phyloP scores from a whole-genome alignment of 2,329 filamentous ascomycete genomes.

The Monosporascus sp. region DNA sequence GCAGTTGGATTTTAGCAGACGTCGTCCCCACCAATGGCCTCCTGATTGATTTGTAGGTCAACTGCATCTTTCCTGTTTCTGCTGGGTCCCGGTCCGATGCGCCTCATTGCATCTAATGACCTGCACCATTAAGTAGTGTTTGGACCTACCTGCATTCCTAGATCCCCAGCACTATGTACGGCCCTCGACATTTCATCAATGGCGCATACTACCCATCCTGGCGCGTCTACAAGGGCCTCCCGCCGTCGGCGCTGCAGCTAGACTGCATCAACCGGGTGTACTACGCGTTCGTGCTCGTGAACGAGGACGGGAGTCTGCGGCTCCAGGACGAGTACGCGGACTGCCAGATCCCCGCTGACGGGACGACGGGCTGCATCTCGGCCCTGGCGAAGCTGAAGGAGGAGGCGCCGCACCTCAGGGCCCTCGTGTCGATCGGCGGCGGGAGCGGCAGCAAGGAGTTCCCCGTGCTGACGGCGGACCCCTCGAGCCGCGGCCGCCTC shows the following conservation, averaged over 20 bases:
- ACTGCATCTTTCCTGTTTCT: too few species aligned
- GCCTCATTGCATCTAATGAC: too few species aligned
- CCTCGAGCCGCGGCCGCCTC: conserved; percentile 44
- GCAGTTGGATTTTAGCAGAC: too few species aligned
- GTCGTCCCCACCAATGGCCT: too few species aligned
- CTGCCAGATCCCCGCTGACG: conserved; percentile 53
- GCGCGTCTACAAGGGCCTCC: conserved; percentile 48
- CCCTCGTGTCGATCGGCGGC: conserved; percentile 61
- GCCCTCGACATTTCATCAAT: conserved; percentile 33
- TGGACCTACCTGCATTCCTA: too few species aligned
- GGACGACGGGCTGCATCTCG: conserved; percentile 52
- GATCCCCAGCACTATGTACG: conserved; percentile 3
- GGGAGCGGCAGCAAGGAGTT: conserved; percentile 58
- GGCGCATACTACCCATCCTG: conserved; percentile 57
- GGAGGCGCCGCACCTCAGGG: conserved; percentile 49
- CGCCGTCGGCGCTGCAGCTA: conserved; percentile 48
- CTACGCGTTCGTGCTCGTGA: conserved; percentile 51
- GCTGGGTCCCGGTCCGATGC: too few species aligned
- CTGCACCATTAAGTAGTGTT: too few species aligned
- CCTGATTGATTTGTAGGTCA: too few species aligned
- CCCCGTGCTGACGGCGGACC: conserved; percentile 46
- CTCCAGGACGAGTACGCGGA: conserved; percentile 62
- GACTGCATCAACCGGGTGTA: conserved; percentile 53
- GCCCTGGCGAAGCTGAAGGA: conserved; percentile 54
- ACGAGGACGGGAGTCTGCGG: conserved; percentile 32